Evolutionary conservation across 371 early-diverging fungal genomes (phyloP), one percentile per base, ranked within the genome.

Genomic region (Mortierella sp.): DNA sequence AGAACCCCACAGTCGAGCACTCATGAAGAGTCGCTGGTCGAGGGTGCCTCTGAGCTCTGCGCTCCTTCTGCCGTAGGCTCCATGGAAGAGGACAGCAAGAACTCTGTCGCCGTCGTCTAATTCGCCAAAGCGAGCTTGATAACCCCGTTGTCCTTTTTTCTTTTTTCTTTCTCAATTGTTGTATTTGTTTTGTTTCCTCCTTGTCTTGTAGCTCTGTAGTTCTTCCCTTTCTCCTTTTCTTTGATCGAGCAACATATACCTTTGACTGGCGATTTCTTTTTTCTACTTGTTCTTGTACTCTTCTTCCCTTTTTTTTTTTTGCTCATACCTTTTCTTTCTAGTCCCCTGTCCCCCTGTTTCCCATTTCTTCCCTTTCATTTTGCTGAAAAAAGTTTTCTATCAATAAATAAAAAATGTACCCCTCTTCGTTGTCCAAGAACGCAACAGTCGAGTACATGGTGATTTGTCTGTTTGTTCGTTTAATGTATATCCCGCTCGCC

Each of bases 21-120:
- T 9, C 61, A 74, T 24, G 82, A 82, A 50, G 82, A 77, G 46
- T 61, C 75, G n/a, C 51, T 83, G 67, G 74, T 28, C 6, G 69
- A 72, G 19, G 43, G 59, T 31, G 44, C 54, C 54, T 21, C 75
- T 19, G 74, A 82, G 19, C 59, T 77, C 2, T 82, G 82, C 28
- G 78, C 74, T 0, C 82, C 69, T 9, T 69, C 74, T 0, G 74
- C 82, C 50, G 82, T 71, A 19, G 78, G 78, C 21, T 75, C 72
- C 0, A 82, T 82, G 82, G 82, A 82, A n/a, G 75, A 77, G 48
- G 82, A 82, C 37, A 64, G 44, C 69, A 81, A 81, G 77, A 76
- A 37, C 53, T 61, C 77, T 48, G 71, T 81, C 1, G 74, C 77
- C n/a, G 77, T 81, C 24, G 77, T 77, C 44, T 81, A 76, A 77